Conservation (phyloP, 371 early-diverging fungal species). For the Rhizopus delemar region DNA sequence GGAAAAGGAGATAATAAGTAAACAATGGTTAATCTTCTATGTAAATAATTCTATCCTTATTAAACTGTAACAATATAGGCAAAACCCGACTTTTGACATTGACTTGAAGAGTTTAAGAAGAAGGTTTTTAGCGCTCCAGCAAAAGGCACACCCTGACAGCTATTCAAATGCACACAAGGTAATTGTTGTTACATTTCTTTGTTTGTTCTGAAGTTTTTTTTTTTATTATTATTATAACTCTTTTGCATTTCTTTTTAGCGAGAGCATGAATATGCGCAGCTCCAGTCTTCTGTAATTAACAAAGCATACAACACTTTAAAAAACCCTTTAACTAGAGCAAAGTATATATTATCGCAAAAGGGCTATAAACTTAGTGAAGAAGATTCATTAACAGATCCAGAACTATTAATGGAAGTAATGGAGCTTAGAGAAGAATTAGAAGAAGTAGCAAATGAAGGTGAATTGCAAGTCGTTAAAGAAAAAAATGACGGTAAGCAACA, state of each 20-base stretch:
- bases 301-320: conserved; percentile 81
- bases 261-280: conserved; percentile 73
- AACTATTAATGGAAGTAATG: conserved; percentile 81
- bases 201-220: not conserved
- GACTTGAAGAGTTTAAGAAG: conserved; percentile 63
- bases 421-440: conserved; percentile 76
- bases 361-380: conserved; percentile 66
- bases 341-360: conserved; percentile 72
- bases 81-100: conserved; percentile 64
- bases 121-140: conserved; percentile 76
- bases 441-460: conserved; percentile 46
- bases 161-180: conserved; percentile 71
- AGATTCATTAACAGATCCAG: conserved; percentile 70
- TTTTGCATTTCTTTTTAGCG: conserved; percentile 40
- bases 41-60: not conserved
- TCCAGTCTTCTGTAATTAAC: conserved; percentile 82
- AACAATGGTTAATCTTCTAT: not conserved
- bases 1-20: conserved; percentile 33
- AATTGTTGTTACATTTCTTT: conserved; percentile 9
- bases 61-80: conserved; percentile 25
- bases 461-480: conserved; percentile 14
- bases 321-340: conserved; percentile 79
- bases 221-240: not conserved
- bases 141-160: conserved; percentile 86
- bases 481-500: conserved; percentile 28